Evolutionary conservation across 176 grass and related monocot species (phyloP).

Genomic region (Musa troglodytarum): DNA sequence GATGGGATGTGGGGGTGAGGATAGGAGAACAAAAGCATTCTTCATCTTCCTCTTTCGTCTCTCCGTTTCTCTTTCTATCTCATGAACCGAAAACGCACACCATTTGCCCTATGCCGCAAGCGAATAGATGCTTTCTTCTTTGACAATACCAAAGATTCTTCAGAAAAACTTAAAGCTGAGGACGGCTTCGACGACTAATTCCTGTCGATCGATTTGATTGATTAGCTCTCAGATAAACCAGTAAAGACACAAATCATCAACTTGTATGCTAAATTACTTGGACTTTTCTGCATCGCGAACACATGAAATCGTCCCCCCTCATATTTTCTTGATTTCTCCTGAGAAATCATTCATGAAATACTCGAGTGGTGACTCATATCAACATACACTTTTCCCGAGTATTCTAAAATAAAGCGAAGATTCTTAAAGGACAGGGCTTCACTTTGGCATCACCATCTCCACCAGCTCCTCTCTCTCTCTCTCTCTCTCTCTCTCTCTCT

Average conservation of each 20-base stretch:
- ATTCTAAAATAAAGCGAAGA: neutral
- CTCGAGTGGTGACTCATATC: too few species aligned
- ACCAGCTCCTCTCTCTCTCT: neutral
- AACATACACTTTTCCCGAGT: neutral
- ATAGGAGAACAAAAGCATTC: neutral
- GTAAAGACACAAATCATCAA: too few species aligned
- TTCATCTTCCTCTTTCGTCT: neutral
- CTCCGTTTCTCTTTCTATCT: neutral
- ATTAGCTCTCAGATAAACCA: too few species aligned
- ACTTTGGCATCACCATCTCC: neutral
- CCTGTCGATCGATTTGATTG: neutral
- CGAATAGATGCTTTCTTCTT: slow-evolving; percentile 19
- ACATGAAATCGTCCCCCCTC: too few species aligned
- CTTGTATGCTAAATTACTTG: too few species aligned
- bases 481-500: too few species aligned
- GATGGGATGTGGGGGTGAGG: too few species aligned
- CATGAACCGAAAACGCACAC: neutral
- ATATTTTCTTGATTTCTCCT: too few species aligned
- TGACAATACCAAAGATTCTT: slow-evolving; percentile 5
- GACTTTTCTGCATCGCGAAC: too few species aligned
- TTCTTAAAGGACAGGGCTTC: too few species aligned
- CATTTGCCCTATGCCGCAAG: neutral
- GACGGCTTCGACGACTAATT: neutral
- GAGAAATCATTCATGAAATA: too few species aligned
- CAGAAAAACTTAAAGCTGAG: neutral